phyloP scores from a whole-genome alignment of 192 early-diverging fungal genomes.

The Umbelopsis sp. region DNA sequence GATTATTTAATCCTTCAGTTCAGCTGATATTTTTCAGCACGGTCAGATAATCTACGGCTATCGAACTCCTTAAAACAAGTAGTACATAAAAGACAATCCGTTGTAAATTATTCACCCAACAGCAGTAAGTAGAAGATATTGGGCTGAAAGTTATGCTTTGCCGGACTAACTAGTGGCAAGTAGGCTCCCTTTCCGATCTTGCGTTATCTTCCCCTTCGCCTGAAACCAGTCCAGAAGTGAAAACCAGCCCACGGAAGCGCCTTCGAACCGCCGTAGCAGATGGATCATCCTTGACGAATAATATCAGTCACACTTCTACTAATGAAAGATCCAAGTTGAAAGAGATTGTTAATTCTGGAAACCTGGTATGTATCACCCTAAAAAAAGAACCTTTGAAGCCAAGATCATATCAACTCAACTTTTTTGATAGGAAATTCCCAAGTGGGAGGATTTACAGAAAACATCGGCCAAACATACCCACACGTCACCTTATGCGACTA shows the following conservation, averaged over 20 bases:
- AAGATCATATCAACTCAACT: neutral
- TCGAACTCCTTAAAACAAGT: neutral
- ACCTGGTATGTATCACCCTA: neutral
- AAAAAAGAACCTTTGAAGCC: too few species aligned
- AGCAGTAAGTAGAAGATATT: neutral
- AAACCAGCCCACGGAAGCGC: slow-evolving; percentile 7
- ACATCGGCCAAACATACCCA: neutral
- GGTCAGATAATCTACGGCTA: neutral
- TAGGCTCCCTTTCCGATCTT: neutral
- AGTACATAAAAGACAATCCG: neutral
- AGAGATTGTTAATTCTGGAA: slow-evolving; percentile 6
- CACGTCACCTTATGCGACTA: neutral
- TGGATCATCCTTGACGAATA: neutral
- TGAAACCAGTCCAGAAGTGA: neutral
- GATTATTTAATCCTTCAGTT: neutral
- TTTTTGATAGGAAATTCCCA: slow-evolving; percentile 1
- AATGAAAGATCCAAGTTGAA: slow-evolving; percentile 4
- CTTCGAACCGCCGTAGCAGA: neutral
- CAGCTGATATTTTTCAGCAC: neutral
- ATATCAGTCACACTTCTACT: neutral
- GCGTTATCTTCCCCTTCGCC: neutral
- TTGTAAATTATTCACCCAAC: slow-evolving; percentile 3
- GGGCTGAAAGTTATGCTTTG: neutral
- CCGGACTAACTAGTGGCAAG: neutral
- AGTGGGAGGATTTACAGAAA: slow-evolving; percentile 2